Percentiles rank a stretch among this genome's conserved stretches.
Conservation (phyloP, 2,329 filamentous ascomycete species). For the Trichoderma citrinoviride region DNA sequence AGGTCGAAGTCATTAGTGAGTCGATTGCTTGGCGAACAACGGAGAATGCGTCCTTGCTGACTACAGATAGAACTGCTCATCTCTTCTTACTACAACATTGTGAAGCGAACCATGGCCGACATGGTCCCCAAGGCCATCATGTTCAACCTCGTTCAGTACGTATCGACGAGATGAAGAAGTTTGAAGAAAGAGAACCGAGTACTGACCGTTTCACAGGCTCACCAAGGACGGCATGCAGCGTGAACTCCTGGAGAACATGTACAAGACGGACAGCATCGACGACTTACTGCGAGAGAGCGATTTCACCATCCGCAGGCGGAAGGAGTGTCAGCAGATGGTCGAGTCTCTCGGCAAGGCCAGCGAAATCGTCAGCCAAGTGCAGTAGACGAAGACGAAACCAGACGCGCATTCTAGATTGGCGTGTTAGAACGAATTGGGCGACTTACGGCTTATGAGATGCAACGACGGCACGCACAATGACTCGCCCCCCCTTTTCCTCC, state of each 20-base stretch:
- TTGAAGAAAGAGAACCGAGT: not conserved
- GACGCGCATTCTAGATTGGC: conserved; percentile 17
- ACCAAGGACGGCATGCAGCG: conserved; percentile 99
- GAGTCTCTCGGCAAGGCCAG: conserved; percentile 85
- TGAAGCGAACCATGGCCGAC: conserved; percentile 97
- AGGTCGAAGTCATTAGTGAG: conserved; percentile 97
- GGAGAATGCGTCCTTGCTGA: conserved; percentile 21
- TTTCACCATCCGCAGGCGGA: conserved; percentile 89
- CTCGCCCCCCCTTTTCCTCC: conserved; percentile 3
- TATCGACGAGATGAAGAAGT: conserved; percentile 30
- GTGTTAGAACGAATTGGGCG: conserved; percentile 11
- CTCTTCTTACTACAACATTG: conserved; percentile 96
- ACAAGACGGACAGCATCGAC: conserved; percentile 84
- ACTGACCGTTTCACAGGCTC: conserved; percentile 52
- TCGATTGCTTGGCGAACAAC: conserved; percentile 28
- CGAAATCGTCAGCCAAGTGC: conserved; percentile 88
- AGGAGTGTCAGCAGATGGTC: conserved; percentile 99
- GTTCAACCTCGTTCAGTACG: conserved; percentile 92
- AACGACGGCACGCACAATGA: conserved; percentile 14
- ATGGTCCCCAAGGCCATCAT: conserved; percentile 99
- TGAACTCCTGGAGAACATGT: conserved; percentile 96
- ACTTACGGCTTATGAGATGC: conserved; percentile 21
- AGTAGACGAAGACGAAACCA: conserved; percentile 41
- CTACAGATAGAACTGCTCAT: conserved; percentile 75
- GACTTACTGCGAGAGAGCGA: conserved; percentile 97